A percentile compares a stretch with the other conserved stretches of the same genome.
Evolutionary conservation across 192 early-diverging fungal species (phyloP).

Genomic region (Coemansia sp.): DNA sequence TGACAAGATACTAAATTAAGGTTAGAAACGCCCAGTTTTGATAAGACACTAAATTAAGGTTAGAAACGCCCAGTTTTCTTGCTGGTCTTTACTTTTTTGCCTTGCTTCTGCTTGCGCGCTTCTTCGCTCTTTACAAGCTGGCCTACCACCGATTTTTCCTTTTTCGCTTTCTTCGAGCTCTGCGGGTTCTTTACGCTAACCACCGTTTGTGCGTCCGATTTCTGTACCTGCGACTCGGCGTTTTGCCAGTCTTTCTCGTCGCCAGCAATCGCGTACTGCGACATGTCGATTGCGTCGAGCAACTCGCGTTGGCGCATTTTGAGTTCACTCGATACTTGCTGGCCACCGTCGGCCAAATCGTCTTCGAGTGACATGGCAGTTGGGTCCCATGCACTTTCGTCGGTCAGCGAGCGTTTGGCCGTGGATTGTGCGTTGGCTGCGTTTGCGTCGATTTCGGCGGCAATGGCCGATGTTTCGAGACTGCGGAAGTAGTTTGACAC

Average conservation of each 20-base stretch:
- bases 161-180: slow-evolving; percentile 56
- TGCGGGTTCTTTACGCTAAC: slow-evolving; percentile 72
- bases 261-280: slow-evolving; percentile 73
- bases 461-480: slow-evolving; percentile 51
- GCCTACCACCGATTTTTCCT: slow-evolving; percentile 28
- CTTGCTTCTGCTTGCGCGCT: slow-evolving; percentile 18
- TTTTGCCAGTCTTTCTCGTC: slow-evolving; percentile 71
- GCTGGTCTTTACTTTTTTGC: slow-evolving; percentile 50
- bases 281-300: slow-evolving; percentile 73
- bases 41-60: slow-evolving; percentile 7
- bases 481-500: slow-evolving; percentile 66
- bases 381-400: slow-evolving; percentile 88
- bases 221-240: slow-evolving; percentile 68
- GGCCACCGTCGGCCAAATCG: slow-evolving; percentile 82
- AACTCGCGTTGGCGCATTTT: slow-evolving; percentile 75
- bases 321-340: slow-evolving; percentile 65
- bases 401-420: slow-evolving; percentile 39
- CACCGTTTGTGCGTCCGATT: slow-evolving; percentile 57
- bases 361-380: slow-evolving; percentile 71
- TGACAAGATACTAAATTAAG: slow-evolving; percentile 9
- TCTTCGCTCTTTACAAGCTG: slow-evolving; percentile 37
- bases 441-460: slow-evolving; percentile 28
- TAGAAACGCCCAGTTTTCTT: slow-evolving; percentile 41
- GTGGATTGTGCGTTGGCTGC: neutral
- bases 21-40: slow-evolving; percentile 32